These are phyloP conservation scores for Bjerkandera adusta DNA, from an alignment of 1,284 basidiomycete species.

Conservation along the genomic window DNA sequence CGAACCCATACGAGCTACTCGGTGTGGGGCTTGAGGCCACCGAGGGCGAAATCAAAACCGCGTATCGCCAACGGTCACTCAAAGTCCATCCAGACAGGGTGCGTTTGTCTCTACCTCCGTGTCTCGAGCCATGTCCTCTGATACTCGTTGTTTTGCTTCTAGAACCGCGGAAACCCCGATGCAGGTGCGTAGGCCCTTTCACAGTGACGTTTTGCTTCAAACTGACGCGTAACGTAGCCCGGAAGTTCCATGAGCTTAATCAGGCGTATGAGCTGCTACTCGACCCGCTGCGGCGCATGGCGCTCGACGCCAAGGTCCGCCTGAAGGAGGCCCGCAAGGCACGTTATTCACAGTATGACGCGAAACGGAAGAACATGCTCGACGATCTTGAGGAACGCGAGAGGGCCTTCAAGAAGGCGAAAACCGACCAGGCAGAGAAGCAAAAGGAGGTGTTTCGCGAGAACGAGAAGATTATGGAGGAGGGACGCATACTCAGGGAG, in stretches of 20 bases:
- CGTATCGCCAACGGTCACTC: conserved; percentile 80
- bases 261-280: conserved; percentile 84
- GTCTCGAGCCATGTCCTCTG: not conserved
- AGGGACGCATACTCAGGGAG: conserved; percentile 70
- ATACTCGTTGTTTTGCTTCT: conserved; percentile 15
- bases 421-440: conserved; percentile 58
- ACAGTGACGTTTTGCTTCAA: not conserved
- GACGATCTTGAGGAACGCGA: conserved; percentile 86
- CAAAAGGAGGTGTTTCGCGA: conserved; percentile 58
- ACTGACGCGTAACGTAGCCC: conserved; percentile 39
- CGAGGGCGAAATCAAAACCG: conserved; percentile 81
- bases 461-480: conserved; percentile 76
- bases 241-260: conserved; percentile 87
- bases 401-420: conserved; percentile 73
- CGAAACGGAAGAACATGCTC: conserved; percentile 76
- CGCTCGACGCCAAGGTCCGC: conserved; percentile 78
- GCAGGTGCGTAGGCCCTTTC: conserved; percentile 47
- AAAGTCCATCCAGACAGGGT: conserved; percentile 90
- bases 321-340: conserved; percentile 69
- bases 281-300: conserved; percentile 81
- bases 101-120: conserved; percentile 31
- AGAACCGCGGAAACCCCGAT: conserved; percentile 81
- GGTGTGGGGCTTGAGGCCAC: conserved; percentile 66
- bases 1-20: conserved; percentile 78
- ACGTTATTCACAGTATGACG: conserved; percentile 74